These are phyloP conservation scores for Cladosporium oxysporum DNA, from an alignment of 2,329 filamentous ascomycete genomes.

Conservation along the genomic window DNA sequence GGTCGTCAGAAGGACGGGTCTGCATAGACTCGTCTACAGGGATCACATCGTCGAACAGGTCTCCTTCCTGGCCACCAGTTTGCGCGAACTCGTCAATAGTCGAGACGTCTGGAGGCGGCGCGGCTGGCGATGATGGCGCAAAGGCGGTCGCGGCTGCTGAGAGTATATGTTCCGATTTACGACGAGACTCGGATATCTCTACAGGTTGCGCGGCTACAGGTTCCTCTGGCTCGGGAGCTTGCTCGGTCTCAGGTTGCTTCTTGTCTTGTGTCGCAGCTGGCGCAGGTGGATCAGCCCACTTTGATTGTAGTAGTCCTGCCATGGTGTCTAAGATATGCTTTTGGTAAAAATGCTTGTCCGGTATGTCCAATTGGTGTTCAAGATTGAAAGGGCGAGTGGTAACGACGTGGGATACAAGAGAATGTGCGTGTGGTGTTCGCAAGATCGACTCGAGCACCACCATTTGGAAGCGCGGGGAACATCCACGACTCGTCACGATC, in stretches of 20 bases:
- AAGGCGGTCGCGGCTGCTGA: constrained; percentile 19
- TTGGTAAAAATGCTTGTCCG: background rate
- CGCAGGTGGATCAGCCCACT: constrained; percentile 16
- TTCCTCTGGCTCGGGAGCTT: background rate
- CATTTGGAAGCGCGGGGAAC: background rate
- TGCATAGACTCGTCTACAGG: constrained; percentile 49
- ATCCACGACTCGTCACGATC: background rate
- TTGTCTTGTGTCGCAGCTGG: background rate
- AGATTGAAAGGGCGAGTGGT: background rate
- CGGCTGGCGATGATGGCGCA: constrained; percentile 16
- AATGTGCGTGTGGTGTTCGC: background rate
- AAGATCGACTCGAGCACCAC: constrained; percentile 4
- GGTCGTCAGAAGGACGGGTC: constrained; percentile 52
- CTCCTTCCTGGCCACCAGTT: constrained; percentile 36
- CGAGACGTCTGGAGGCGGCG: constrained; percentile 27
- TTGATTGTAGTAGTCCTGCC: constrained; percentile 13
- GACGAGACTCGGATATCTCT: background rate
- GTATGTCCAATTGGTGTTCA: background rate
- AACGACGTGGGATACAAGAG: background rate
- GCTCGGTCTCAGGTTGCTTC: constrained; percentile 1
- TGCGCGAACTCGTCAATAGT: constrained; percentile 36
- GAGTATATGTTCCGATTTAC: constrained; percentile 12
- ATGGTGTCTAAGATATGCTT: constrained; percentile 5
- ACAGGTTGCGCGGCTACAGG: background rate
- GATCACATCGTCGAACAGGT: constrained; percentile 39